Conservation (phyloP, 2,329 filamentous ascomycete species). For the Claviceps quebecensis region DNA sequence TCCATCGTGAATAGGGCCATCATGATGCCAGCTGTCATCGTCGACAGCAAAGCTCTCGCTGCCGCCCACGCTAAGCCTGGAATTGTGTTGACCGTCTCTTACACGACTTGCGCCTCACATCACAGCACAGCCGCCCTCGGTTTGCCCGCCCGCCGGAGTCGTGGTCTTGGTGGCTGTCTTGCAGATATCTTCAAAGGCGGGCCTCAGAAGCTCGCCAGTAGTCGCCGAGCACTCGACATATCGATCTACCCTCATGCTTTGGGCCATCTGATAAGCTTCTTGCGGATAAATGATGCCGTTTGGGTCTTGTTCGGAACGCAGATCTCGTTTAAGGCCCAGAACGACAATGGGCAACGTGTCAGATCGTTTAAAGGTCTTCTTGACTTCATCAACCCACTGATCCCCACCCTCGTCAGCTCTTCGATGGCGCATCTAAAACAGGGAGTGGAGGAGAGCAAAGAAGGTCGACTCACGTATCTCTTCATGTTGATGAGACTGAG, state of each 20-base stretch:
- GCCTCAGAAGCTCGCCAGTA: conserved; percentile 42
- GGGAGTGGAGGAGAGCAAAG: conserved; percentile 1
- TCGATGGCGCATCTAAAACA: conserved; percentile 1
- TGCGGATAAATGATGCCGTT: conserved; percentile 48
- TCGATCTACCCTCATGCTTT: conserved; percentile 45
- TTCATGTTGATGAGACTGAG: conserved; percentile 44
- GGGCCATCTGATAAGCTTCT: conserved; percentile 42
- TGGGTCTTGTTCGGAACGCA: conserved; percentile 42
- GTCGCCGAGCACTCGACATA: conserved; percentile 51
- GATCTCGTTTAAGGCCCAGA: conserved; percentile 46
- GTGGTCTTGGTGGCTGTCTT: conserved; percentile 37
- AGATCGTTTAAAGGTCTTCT: conserved; percentile 30
- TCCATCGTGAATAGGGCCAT: neutral
- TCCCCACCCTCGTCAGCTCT: neutral
- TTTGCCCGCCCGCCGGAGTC: conserved; percentile 34
- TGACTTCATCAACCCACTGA: conserved; percentile 45
- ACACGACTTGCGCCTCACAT: conserved; percentile 23
- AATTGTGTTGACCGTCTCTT: no score
- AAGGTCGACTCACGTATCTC: conserved; percentile 30
- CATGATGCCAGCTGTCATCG: neutral
- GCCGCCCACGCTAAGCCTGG: neutral
- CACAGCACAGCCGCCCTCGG: conserved; percentile 37
- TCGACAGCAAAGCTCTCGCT: neutral
- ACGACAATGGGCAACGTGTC: conserved; percentile 40
- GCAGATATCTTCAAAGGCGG: conserved; percentile 48